Percentiles rank a stretch among this genome's conserved stretches.
phyloP scores from a whole-genome alignment of 768 basidiomycete genomes.

The Cystofilobasidium ferigula region DNA sequence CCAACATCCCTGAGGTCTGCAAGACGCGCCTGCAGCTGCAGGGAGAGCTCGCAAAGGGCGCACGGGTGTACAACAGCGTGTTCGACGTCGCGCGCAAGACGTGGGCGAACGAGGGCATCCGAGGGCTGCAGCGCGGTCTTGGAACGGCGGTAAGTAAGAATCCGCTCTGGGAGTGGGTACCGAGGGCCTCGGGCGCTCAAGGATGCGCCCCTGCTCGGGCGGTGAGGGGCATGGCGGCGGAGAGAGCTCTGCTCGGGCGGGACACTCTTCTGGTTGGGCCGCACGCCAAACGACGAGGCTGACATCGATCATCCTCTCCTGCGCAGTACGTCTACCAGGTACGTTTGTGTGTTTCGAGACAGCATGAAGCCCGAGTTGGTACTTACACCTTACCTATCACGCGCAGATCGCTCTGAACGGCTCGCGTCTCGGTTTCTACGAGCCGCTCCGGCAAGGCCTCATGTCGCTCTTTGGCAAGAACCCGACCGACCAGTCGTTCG shows the following conservation, averaged over 20 bases:
- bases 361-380: not conserved
- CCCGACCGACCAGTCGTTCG: slow-evolving; percentile 54
- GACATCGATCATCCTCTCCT: not conserved
- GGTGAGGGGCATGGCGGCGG: too few relatives aligned
- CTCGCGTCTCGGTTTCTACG: slow-evolving; percentile 87
- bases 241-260: too few relatives aligned
- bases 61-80: slow-evolving; percentile 78
- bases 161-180: not conserved
- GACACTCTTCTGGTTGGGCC: too few relatives aligned
- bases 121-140: slow-evolving; percentile 86
- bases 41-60: slow-evolving; percentile 72
- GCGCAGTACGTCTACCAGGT: slow-evolving; percentile 82
- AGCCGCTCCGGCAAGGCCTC: slow-evolving; percentile 64
- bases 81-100: slow-evolving; percentile 72
- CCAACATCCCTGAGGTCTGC: slow-evolving; percentile 48
- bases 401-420: slow-evolving; percentile 78
- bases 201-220: too few relatives aligned
- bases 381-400: slow-evolving; percentile 3
- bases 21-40: slow-evolving; percentile 95
- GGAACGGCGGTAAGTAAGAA: slow-evolving; percentile 60
- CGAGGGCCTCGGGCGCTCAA: too few relatives aligned
- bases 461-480: slow-evolving; percentile 60
- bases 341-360: slow-evolving; percentile 31
- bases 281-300: not conserved
- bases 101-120: slow-evolving; percentile 75